Evolutionary conservation across 441 rosid genomes (phyloP), one percentile per base, ranked within the genome.

Genomic region (Kokia cookei): DNA sequence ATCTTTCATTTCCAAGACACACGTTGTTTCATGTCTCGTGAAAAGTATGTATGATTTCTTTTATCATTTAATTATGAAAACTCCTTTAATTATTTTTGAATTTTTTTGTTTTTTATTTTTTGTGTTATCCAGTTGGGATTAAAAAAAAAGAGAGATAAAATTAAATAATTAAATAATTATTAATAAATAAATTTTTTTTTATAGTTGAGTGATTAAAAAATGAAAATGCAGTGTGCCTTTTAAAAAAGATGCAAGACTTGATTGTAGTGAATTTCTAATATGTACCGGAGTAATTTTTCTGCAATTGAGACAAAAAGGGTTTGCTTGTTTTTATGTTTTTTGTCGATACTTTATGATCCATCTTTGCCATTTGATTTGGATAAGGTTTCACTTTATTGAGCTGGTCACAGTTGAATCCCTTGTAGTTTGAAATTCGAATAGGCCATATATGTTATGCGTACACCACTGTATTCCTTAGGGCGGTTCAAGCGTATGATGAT

Each of bases 1-100:
- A 64, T 64, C 68, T 27, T 64, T 48, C 29, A 9, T 64, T 64
- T 42, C 68, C 68, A 12, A 19, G 68, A 40, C 4, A 51, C 68
- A 40, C 51, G 12, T 11, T 7, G 32, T n/a, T 42, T 64, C 19
- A 64, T 64, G 68, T 42, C 68, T 40, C 68, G 32, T 27, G 32
- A 17, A 7, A 47, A 47, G 14, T 32, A 32, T 32, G 37, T 32
- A 32, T 4, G 37, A 5, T 32, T 5, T 32, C 5, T 4, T 32
- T 32, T 32, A 0, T 32, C 5, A 32, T 32, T 32, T 1, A 5
- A 32, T 2, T 5, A 1, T 5, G 6, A 5, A 32, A 32, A 5
- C 22, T 19, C 22, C 22, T 19, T 19, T 19, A 5, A 32, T 1
- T 32, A 32, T 32, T 32, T 32, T 32, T 0, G 0, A 1, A 5